Percentiles rank a stretch among this genome's conserved stretches.
Evolutionary conservation across 169 alveolate species (phyloP).

Genomic region (Plasmodium coatneyi): DNA sequence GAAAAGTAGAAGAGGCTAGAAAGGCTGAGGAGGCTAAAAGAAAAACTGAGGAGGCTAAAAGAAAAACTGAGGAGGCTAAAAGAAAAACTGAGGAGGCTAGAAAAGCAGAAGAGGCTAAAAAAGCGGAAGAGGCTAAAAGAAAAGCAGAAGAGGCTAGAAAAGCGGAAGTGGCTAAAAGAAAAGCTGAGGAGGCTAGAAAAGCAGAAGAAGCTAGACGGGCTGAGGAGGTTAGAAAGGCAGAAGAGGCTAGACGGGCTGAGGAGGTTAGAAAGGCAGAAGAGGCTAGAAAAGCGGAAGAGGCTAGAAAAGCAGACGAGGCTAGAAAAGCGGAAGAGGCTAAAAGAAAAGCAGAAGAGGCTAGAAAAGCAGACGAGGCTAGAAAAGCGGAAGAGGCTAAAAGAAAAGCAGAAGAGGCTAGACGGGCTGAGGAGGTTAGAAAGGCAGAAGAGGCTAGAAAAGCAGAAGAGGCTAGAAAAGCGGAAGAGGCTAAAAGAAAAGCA

Average conservation of each 20-base stretch:
- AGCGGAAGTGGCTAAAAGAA: background rate
- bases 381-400: background rate
- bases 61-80: constrained; percentile 1
- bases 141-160: background rate
- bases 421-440: background rate
- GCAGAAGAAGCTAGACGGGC: background rate
- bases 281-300: background rate
- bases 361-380: background rate
- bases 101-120: background rate
- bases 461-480: background rate
- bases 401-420: background rate
- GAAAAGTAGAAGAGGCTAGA: background rate
- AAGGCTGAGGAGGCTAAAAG: constrained; percentile 26
- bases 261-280: background rate
- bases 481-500: background rate
- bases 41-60: constrained; percentile 6
- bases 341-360: no score
- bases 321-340: background rate
- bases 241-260: background rate
- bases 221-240: background rate
- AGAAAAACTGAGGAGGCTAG: constrained; percentile 14
- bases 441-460: background rate
- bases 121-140: constrained; percentile 26
- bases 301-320: background rate
- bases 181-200: background rate